These are phyloP conservation scores for Phytophthora colocasiae DNA, from an alignment of 352 stramenopile genomes.

Conservation along the genomic window DNA sequence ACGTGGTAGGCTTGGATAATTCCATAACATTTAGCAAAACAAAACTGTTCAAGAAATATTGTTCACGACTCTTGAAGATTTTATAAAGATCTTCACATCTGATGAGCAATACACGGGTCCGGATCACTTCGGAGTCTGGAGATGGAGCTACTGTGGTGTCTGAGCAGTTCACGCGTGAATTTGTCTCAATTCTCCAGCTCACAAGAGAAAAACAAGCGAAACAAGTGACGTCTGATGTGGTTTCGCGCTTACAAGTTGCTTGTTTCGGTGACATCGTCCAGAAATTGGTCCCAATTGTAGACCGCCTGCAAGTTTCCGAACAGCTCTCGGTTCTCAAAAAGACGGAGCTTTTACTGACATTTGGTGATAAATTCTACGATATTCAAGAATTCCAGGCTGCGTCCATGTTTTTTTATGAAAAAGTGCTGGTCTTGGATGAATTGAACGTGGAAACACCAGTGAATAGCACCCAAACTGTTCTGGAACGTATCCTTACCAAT, in stretches of 20 bases:
- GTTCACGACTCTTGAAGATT: too few species aligned
- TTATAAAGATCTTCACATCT: too few species aligned
- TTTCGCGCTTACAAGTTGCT: conserved; percentile 36
- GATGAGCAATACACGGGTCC: conserved; percentile 13
- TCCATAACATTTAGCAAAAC: not conserved
- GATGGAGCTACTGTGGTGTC: conserved; percentile 38
- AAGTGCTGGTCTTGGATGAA: conserved; percentile 36
- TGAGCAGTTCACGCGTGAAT: conserved; percentile 64
- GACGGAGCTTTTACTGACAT: conserved; percentile 43
- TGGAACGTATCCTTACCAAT: conserved; percentile 18
- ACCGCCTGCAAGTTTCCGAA: conserved; percentile 31
- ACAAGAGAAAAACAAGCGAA: conserved; percentile 43
- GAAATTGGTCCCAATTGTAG: conserved; percentile 46
- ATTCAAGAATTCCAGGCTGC: conserved; percentile 57
- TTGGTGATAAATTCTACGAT: conserved; percentile 61
- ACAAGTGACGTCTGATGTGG: conserved; percentile 3
- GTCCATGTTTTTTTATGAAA: conserved; percentile 57
- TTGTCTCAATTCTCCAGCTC: conserved; percentile 45
- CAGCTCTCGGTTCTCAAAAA: conserved; percentile 51
- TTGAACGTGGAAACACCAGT: not conserved
- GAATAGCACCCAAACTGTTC: not conserved
- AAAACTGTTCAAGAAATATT: too few species aligned
- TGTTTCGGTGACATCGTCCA: conserved; percentile 54
- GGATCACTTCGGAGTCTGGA: conserved; percentile 14
- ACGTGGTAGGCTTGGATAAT: conserved; percentile 19